Evolutionary conservation across 208 protist species (phyloP).

Genomic region (Acanthamoeba lenticulata): DNA sequence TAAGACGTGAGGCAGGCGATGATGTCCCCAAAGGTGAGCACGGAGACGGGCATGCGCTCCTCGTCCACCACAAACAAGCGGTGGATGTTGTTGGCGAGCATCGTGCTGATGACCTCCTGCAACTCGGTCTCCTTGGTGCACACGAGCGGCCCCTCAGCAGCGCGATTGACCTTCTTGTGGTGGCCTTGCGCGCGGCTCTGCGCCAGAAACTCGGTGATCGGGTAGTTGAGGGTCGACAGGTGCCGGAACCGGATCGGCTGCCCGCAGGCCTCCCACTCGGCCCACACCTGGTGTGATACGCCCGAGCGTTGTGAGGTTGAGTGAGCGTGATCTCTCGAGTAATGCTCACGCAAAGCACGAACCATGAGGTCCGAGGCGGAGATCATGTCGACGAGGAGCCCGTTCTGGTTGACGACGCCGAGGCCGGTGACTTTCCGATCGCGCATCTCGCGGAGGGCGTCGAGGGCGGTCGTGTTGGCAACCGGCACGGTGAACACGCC

Average conservation of each 20-base stretch:
- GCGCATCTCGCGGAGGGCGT: constrained; percentile 9
- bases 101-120: constrained; percentile 14
- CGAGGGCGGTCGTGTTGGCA: background rate
- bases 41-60: background rate
- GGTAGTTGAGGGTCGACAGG: background rate
- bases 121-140: background rate
- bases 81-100: constrained; percentile 54
- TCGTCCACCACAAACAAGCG: constrained; percentile 24
- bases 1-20: constrained; percentile 20
- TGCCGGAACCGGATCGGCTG: constrained; percentile 31
- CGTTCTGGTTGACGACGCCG: background rate
- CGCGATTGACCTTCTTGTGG: constrained; percentile 3
- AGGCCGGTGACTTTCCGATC: background rate
- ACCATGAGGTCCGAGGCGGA: constrained; percentile 30
- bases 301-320: background rate
- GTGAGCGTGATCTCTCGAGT: background rate
- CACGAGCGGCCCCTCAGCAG: background rate
- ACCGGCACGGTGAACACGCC: background rate
- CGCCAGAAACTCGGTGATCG: background rate
- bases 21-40: constrained; percentile 38
- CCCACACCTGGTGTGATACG: background rate
- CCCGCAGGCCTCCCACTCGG: constrained; percentile 18
- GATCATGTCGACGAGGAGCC: background rate
- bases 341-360: background rate
- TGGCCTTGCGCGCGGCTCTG: background rate